A percentile compares a stretch with the other conserved stretches of the same genome.
phyloP scores from a whole-genome alignment of 805 yeast species.

The Metschnikowia lunata region DNA sequence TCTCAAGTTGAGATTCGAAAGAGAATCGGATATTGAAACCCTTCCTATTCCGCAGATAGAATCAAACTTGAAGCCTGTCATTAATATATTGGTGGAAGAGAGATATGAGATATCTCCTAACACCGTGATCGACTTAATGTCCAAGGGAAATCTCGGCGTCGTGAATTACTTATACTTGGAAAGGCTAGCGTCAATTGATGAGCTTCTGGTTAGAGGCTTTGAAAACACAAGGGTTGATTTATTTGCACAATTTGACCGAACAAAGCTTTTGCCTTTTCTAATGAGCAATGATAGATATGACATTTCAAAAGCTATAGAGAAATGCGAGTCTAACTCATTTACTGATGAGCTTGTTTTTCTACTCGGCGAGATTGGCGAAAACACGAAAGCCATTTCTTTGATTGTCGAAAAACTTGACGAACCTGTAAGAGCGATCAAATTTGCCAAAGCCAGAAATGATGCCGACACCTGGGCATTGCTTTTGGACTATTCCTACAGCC shows the following conservation, averaged over 20 bases:
- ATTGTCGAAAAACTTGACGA: constrained; percentile 76
- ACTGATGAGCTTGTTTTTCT: constrained; percentile 75
- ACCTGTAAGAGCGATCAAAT: constrained; percentile 74
- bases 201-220: constrained; percentile 47
- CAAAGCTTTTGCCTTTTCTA: constrained; percentile 56
- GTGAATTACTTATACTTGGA: constrained; percentile 66
- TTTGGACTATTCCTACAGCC: constrained; percentile 62
- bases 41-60: constrained; percentile 41
- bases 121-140: constrained; percentile 46
- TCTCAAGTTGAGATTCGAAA: constrained; percentile 38
- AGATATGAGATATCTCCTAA: constrained; percentile 62
- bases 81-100: constrained; percentile 55
- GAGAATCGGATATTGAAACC: constrained; percentile 30
- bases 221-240: constrained; percentile 67
- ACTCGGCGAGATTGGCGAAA: constrained; percentile 78
- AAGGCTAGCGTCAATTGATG: constrained; percentile 52
- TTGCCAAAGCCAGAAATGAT: constrained; percentile 66
- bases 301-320: constrained; percentile 61
- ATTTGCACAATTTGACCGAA: constrained; percentile 58
- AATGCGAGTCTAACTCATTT: constrained; percentile 52
- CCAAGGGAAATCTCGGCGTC: constrained; percentile 38
- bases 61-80: constrained; percentile 37
- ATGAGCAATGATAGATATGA: constrained; percentile 58
- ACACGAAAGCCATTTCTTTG: constrained; percentile 65
- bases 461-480: constrained; percentile 77